Conservation (phyloP, 1,284 basidiomycete genomes). For the Pyrrhoderma noxium region DNA sequence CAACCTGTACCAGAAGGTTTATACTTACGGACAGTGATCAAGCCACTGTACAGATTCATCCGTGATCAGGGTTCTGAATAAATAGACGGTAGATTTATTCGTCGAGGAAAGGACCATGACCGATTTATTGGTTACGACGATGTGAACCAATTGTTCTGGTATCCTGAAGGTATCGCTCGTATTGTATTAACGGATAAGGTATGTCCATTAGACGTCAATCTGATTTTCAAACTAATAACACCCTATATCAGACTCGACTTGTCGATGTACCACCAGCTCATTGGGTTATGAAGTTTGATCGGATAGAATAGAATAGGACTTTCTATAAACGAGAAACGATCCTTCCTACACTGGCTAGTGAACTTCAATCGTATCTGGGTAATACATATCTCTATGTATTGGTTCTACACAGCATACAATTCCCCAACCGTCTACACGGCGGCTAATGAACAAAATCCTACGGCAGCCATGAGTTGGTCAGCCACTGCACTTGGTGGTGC, state of each 20-base stretch:
- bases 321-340: constrained; percentile 98
- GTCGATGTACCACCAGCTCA: constrained; percentile 85
- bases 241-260: constrained; percentile 61
- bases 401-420: constrained; percentile 93
- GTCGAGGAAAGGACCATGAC: constrained; percentile 90
- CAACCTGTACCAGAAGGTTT: constrained; percentile 95
- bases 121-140: constrained; percentile 98
- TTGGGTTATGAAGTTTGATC: constrained; percentile 92
- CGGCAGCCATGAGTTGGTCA: constrained; percentile 78
- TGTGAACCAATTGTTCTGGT: constrained; percentile 99
- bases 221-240: not conserved
- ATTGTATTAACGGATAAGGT: constrained; percentile 89
- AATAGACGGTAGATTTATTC: constrained; percentile 90
- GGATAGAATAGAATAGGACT: constrained; percentile 87
- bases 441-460: constrained; percentile 40
- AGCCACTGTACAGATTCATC: constrained; percentile 96
- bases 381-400: constrained; percentile 86
- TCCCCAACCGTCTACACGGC: constrained; percentile 74
- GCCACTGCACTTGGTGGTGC: constrained; percentile 86
- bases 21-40: constrained; percentile 86
- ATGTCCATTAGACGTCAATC: constrained; percentile 17
- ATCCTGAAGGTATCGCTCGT: constrained; percentile 94
- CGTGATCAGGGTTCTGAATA: constrained; percentile 98
- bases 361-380: constrained; percentile 99
- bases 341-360: constrained; percentile 88